A percentile compares a stretch with the other conserved stretches of the same genome.
phyloP scores from a whole-genome alignment of 1,284 basidiomycete species.

The Blastosporella zonata region DNA sequence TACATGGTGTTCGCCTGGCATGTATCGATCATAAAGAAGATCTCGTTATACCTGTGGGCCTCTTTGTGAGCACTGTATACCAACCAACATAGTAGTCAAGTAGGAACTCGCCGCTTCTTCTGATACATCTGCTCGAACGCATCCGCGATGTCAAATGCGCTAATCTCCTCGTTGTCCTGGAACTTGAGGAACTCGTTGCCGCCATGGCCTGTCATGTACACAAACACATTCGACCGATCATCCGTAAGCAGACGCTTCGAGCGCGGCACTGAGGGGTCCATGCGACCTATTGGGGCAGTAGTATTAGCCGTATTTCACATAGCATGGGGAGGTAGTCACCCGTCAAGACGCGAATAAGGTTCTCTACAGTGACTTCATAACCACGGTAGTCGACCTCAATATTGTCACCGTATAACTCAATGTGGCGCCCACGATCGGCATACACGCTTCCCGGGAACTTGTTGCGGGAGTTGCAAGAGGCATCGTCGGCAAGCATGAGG shows the following conservation, averaged over 20 bases:
- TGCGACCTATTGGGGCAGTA: conserved; percentile 49
- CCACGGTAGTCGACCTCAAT: conserved; percentile 98
- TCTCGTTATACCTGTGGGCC: conserved; percentile 81
- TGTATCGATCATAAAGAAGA: conserved; percentile 98
- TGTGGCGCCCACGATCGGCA: conserved; percentile 70
- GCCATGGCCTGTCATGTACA: conserved; percentile 98
- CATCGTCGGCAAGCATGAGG: conserved; percentile 97
- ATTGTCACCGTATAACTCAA: conserved; percentile 94
- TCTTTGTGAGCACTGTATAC: background rate
- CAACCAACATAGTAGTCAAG: background rate
- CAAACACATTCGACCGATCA: conserved; percentile 91
- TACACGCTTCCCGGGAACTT: conserved; percentile 91
- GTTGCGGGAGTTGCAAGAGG: conserved; percentile 92
- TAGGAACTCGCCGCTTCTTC: conserved; percentile 74
- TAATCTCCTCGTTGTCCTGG: conserved; percentile 98
- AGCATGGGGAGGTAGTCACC: conserved; percentile 43
- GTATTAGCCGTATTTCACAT: background rate
- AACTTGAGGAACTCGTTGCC: conserved; percentile 99
- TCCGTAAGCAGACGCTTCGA: conserved; percentile 92
- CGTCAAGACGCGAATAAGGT: conserved; percentile 88
- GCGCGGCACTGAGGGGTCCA: conserved; percentile 76
- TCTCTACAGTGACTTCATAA: conserved; percentile 97
- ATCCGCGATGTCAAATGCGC: conserved; percentile 93
- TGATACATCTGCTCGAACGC: conserved; percentile 99
- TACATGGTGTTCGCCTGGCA: conserved; percentile 98